Base-by-base conservation (phyloP, 2,329 filamentous ascomycete genomes). In the Purpureocillium lavendulum region DNA sequence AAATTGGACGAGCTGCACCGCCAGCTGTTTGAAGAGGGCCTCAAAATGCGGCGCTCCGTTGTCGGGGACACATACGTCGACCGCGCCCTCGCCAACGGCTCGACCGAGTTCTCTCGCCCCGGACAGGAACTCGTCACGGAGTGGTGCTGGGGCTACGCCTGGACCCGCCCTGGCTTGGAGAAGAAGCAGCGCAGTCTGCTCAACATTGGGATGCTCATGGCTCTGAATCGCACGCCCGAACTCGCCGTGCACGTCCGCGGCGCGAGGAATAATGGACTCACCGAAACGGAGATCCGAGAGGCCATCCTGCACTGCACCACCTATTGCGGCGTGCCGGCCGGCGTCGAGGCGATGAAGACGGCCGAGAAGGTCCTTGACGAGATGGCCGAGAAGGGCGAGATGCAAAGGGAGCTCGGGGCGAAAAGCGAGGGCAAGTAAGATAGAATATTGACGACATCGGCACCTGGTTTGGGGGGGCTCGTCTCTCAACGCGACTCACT, bases 111-210 rank as follows among this genome's bases (percentile, higher is more conserved):
- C 52, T 64, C 73, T 2, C 61, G 64, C 32, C 69, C 77, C 1
- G 71, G 73, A 46, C 77, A 82, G 57, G 70, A 80, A 45, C 64
- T 79, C 16, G 70, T 79, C 2, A 80, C 77, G 0, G 76, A 81
- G 34, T 50, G 47, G 40, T 73, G 72, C 59, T 82, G 77, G 78
- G 77, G 76, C 13, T 68, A 67, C 41, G 67, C 74, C 15, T 82
- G 78, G 78, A 71, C 71, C 3, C 69, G 78, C 2, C 77, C 77
- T 0, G 79, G 78, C 1, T 66, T 82, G 6, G 68, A 71, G 13
- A 66, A 72, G 39, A 77, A 80, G 54, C 71, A 75, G 40, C 68
- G 78, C 34, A 74, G 26, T 35, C 32, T 40, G 8, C 26, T 41
- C 51, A 53, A 81, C 54, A 73, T 82, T 33, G 77, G 70, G 30